phyloP scores from a whole-genome alignment of 2,329 filamentous ascomycete species.

The Leptographium radiaticola region DNA sequence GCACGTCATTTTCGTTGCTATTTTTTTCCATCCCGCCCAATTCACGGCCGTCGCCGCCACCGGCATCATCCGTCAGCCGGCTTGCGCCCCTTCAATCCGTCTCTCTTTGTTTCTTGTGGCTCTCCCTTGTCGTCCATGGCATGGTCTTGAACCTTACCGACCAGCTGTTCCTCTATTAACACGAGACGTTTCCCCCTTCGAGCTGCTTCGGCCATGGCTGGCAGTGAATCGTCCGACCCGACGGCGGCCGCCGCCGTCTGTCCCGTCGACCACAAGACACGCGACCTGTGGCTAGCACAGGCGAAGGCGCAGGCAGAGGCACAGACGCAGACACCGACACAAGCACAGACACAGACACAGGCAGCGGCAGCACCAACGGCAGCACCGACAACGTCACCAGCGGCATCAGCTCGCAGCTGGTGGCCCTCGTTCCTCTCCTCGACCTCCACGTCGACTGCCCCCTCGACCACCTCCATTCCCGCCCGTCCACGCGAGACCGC shows the following conservation, averaged over 20 bases:
- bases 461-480: slow-evolving; percentile 8
- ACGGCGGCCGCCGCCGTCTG: slow-evolving; percentile 31
- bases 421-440: slow-evolving; percentile 2
- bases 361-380: neutral
- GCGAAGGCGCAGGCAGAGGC: slow-evolving; percentile 39
- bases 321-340: slow-evolving; percentile 10
- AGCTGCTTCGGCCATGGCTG: neutral
- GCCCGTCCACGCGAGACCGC: neutral
- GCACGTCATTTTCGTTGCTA: neutral
- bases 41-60: neutral
- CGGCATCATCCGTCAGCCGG: neutral
- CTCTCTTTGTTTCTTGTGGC: no score
- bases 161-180: neutral
- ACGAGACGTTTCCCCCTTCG: neutral
- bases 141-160: neutral
- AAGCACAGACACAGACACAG: neutral
- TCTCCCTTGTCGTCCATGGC: neutral
- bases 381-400: slow-evolving; percentile 5
- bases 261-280: slow-evolving; percentile 81
- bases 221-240: neutral
- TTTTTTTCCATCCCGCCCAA: neutral
- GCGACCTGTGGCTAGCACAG: slow-evolving; percentile 73
- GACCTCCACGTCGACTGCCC: slow-evolving; percentile 20
- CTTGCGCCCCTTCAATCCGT: no score
- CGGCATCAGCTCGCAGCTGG: neutral